phyloP scores from a whole-genome alignment of 768 basidiomycete species.

The Mycena galopus region DNA sequence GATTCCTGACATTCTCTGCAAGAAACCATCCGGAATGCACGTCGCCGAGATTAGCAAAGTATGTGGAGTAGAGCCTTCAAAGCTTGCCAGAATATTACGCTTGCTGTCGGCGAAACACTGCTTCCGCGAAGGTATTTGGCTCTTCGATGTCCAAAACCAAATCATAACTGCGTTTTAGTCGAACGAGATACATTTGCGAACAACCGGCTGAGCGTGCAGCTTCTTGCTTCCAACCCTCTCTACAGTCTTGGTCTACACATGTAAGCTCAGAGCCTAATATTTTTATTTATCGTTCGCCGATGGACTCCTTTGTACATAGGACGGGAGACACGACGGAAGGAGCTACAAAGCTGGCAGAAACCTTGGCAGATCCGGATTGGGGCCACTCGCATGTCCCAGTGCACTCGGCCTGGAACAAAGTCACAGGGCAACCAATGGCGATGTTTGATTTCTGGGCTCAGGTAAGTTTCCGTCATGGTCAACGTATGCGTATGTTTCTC shows the following conservation, averaged over 20 bases:
- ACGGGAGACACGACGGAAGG: slow-evolving; percentile 31
- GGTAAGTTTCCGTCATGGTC: slow-evolving; percentile 13
- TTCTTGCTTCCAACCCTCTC: slow-evolving; percentile 33
- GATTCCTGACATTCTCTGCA: slow-evolving; percentile 42
- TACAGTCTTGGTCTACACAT: slow-evolving; percentile 35
- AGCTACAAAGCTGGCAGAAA: slow-evolving; percentile 27
- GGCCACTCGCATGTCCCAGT: slow-evolving; percentile 32
- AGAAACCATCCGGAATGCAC: slow-evolving; percentile 43
- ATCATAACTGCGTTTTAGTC: slow-evolving; percentile 27
- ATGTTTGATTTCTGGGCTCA: slow-evolving; percentile 36
- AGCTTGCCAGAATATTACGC: slow-evolving; percentile 45
- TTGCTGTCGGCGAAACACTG: slow-evolving; percentile 43
- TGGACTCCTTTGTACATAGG: background rate
- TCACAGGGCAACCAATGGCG: slow-evolving; percentile 23
- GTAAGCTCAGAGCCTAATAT: background rate
- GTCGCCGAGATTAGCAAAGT: slow-evolving; percentile 36
- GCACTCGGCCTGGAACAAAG: slow-evolving; percentile 30
- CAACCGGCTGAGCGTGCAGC: slow-evolving; percentile 41
- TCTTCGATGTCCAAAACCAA: background rate
- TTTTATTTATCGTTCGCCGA: background rate
- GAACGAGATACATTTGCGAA: slow-evolving; percentile 42
- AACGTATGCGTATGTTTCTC: background rate
- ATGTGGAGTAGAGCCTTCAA: slow-evolving; percentile 39
- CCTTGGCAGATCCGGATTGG: slow-evolving; percentile 30
- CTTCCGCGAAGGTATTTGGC: slow-evolving; percentile 43